Conservation (phyloP, 768 basidiomycete species). For the Boletus eberwhitei region DNA sequence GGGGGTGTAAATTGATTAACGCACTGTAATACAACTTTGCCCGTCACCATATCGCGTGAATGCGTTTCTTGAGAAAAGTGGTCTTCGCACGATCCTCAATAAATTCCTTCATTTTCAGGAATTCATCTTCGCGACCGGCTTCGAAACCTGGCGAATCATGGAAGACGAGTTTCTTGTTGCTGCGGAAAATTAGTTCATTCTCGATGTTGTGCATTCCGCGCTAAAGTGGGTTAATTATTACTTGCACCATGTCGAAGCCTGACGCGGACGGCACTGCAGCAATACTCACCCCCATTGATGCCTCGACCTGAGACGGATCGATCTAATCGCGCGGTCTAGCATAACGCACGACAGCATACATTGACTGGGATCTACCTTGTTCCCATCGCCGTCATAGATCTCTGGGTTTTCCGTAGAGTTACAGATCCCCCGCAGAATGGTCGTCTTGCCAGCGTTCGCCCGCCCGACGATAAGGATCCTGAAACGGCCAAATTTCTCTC, state of each 20-base stretch:
- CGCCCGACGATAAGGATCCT: background rate
- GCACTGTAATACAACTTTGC: background rate
- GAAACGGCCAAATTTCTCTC: background rate
- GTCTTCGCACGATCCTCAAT: conserved; percentile 2
- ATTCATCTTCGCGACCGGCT: conserved; percentile 1
- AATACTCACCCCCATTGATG: background rate
- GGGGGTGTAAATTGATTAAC: background rate
- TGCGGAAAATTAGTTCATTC: conserved; percentile 1
- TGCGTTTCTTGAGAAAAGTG: background rate
- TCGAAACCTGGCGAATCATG: conserved; percentile 5
- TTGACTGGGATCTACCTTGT: background rate
- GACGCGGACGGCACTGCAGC: too few relatives aligned
- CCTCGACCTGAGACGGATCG: background rate
- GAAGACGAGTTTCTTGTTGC: background rate
- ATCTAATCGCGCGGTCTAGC: background rate
- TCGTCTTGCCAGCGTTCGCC: conserved; percentile 9
- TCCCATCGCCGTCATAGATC: conserved; percentile 1
- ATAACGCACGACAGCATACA: background rate
- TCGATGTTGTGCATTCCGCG: background rate
- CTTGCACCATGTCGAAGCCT: too few relatives aligned
- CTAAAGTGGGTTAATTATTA: background rate
- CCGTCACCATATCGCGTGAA: conserved; percentile 5
- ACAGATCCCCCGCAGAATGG: conserved; percentile 1
- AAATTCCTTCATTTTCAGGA: conserved; percentile 3
- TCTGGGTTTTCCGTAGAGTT: conserved; percentile 2